phyloP scores from a whole-genome alignment of 2,329 filamentous ascomycete genomes.

The Venturia pyrina region DNA sequence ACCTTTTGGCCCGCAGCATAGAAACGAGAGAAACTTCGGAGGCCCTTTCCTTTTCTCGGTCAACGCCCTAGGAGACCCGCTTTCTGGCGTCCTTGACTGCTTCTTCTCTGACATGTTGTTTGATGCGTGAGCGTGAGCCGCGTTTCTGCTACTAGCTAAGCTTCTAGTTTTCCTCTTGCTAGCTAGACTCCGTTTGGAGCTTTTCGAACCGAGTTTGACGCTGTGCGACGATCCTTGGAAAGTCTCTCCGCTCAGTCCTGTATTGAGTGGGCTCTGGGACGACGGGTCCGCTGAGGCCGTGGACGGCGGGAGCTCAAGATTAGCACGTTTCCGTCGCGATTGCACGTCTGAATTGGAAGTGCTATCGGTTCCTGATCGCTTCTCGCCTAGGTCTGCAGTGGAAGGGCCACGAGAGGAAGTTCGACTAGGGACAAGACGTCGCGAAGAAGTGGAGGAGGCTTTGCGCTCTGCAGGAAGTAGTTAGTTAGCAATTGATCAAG shows the following conservation, averaged over 20 bases:
- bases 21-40: constrained; percentile 12
- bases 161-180: constrained; percentile 35
- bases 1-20: constrained; percentile 21
- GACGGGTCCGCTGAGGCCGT: constrained; percentile 9
- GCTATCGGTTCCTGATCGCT: constrained; percentile 15
- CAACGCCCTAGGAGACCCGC: constrained; percentile 12
- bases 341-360: constrained; percentile 17
- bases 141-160: constrained; percentile 29
- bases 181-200: constrained; percentile 37
- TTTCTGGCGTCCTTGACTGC: constrained; percentile 20
- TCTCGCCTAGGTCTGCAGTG: constrained; percentile 18
- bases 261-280: constrained; percentile 25
- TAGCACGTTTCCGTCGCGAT: constrained; percentile 27
- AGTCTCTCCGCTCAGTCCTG: constrained; percentile 34
- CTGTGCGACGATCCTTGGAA: constrained; percentile 34
- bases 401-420: constrained; percentile 16
- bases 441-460: constrained; percentile 6
- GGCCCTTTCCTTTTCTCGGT: constrained; percentile 29
- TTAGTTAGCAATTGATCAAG: not conserved
- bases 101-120: constrained; percentile 28
- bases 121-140: constrained; percentile 22
- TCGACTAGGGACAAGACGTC: constrained; percentile 10
- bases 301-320: constrained; percentile 26
- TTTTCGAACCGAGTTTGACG: constrained; percentile 34
- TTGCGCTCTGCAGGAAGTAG: constrained; percentile 5